phyloP scores from a whole-genome alignment of 129 eudicot species.

The Kitagawia praeruptora region DNA sequence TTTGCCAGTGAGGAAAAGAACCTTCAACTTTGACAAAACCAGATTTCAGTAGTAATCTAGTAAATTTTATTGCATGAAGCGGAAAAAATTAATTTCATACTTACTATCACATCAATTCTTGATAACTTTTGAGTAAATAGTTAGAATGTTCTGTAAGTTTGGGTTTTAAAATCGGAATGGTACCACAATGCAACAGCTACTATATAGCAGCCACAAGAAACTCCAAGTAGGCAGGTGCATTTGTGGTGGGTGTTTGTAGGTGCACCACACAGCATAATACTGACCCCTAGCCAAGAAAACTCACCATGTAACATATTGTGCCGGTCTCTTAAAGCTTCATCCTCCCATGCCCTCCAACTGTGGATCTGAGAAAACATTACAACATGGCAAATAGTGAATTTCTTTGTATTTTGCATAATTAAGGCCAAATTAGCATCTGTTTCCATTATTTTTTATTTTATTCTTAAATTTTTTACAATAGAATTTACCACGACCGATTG shows the following conservation, averaged over 20 bases:
- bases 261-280: neutral
- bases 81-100: neutral
- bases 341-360: slow-evolving; percentile 97
- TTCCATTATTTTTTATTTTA: neutral
- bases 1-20: neutral
- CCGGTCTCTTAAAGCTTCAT: slow-evolving; percentile 82
- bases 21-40: neutral
- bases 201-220: neutral
- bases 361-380: slow-evolving; percentile 50
- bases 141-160: neutral
- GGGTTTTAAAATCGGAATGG: neutral
- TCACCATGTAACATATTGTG: slow-evolving; percentile 67
- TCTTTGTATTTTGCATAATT: neutral
- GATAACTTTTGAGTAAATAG: neutral
- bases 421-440: neutral
- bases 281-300: neutral
- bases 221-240: neutral
- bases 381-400: neutral
- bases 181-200: neutral
- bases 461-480: neutral
- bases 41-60: neutral
- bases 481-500: neutral
- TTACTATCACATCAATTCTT: neutral
- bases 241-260: neutral
- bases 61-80: neutral